Evolutionary conservation across 2,329 filamentous ascomycete species (phyloP).

Genomic region (Phyllosticta citrichinensis): DNA sequence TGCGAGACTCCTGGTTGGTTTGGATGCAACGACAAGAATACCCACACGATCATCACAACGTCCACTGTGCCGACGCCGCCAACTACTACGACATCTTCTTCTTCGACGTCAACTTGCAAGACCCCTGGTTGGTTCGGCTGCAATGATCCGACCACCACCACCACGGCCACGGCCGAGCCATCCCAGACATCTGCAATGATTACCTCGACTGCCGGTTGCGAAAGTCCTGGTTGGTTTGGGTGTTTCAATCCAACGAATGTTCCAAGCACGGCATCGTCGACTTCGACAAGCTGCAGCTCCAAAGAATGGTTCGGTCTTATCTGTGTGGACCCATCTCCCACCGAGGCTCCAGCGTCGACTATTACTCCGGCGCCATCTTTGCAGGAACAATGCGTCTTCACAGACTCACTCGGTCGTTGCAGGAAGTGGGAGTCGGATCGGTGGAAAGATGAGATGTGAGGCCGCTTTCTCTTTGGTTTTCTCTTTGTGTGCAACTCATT

Average conservation of each 20-base stretch:
- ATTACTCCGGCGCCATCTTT: background rate
- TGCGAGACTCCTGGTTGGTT: constrained; percentile 20
- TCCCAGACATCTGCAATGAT: constrained; percentile 17
- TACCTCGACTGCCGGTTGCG: constrained; percentile 23
- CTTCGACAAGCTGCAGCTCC: constrained; percentile 16
- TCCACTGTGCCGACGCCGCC: constrained; percentile 11
- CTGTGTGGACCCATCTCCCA: constrained; percentile 12
- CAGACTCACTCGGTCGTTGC: constrained; percentile 1
- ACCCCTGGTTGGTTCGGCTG: constrained; percentile 57
- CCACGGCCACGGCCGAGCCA: constrained; percentile 22
- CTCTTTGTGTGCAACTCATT: background rate
- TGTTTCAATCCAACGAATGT: constrained; percentile 39
- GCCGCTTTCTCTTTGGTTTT: background rate
- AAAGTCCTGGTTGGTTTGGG: constrained; percentile 38
- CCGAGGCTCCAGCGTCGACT: background rate
- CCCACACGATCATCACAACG: constrained; percentile 17
- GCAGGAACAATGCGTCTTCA: constrained; percentile 1
- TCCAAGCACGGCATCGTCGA: constrained; percentile 10
- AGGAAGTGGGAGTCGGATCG: constrained; percentile 5
- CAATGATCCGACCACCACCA: constrained; percentile 41
- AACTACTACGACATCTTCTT: constrained; percentile 15
- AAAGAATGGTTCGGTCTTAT: constrained; percentile 12
- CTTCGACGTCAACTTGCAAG: constrained; percentile 32
- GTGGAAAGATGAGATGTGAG: constrained; percentile 4
- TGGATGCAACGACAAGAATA: constrained; percentile 19